Conservation (phyloP, 2,329 filamentous ascomycete genomes). For the Talaromyces funiculosus region DNA sequence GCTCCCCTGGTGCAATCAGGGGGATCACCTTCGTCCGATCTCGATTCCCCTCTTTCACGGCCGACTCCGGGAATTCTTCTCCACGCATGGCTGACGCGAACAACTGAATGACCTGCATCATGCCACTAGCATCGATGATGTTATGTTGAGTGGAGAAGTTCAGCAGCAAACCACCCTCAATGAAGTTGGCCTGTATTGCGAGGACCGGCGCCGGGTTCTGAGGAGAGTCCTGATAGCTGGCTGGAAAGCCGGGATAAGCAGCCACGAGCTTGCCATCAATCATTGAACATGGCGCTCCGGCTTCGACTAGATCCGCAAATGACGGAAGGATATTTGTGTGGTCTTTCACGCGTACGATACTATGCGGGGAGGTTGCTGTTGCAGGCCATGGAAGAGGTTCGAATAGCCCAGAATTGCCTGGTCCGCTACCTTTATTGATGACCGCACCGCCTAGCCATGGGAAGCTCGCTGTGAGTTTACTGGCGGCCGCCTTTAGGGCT, state of each 20-base stretch:
- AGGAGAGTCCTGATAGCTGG: background rate
- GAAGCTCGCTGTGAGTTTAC: constrained; percentile 13
- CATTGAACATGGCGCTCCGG: constrained; percentile 1
- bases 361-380: constrained; percentile 7
- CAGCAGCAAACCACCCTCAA: constrained; percentile 2
- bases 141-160: constrained; percentile 13
- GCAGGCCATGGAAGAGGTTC: background rate
- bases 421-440: constrained; percentile 13
- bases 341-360: constrained; percentile 11
- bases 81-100: constrained; percentile 5
- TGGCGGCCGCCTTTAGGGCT: constrained; percentile 13
- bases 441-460: constrained; percentile 24
- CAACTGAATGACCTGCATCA: background rate
- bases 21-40: constrained; percentile 24
- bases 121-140: constrained; percentile 15
- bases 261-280: background rate
- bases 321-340: background rate
- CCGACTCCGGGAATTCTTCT: background rate
- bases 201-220: background rate
- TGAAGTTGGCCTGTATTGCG: constrained; percentile 4
- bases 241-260: background rate
- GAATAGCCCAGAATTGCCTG: background rate
- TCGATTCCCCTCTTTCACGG: constrained; percentile 20
- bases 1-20: constrained; percentile 19
- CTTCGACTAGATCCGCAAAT: background rate